Conservation (phyloP, 2,329 filamentous ascomycete species). For the Claviceps sp. region DNA sequence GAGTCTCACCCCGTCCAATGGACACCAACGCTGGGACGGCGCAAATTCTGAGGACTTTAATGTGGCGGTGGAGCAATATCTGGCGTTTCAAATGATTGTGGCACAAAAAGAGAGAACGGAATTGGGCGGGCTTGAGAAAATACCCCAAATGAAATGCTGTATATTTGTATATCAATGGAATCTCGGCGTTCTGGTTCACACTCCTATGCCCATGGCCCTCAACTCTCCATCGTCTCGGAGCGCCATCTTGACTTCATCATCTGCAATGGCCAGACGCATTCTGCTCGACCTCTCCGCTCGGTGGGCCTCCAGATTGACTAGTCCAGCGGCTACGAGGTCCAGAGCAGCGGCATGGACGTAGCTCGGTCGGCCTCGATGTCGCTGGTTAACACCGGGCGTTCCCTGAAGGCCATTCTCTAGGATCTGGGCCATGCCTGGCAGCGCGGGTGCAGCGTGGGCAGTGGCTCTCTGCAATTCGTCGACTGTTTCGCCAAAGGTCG, state of each 20-base stretch:
- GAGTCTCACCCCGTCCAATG: slow-evolving; percentile 88
- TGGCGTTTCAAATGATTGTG: not conserved
- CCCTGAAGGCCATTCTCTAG: slow-evolving; percentile 18
- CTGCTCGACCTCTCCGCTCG: slow-evolving; percentile 78
- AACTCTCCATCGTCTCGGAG: slow-evolving; percentile 81
- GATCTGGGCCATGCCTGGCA: slow-evolving; percentile 24
- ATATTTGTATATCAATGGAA: slow-evolving; percentile 14
- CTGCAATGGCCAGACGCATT: slow-evolving; percentile 70
- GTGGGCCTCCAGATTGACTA: slow-evolving; percentile 71
- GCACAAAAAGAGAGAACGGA: not conserved
- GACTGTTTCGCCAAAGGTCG: slow-evolving; percentile 75
- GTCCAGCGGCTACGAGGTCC: slow-evolving; percentile 74
- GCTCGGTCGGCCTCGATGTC: slow-evolving; percentile 19
- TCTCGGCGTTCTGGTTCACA: slow-evolving; percentile 11
- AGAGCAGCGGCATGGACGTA: slow-evolving; percentile 58
- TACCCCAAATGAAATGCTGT: slow-evolving; percentile 3
- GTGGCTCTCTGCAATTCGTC: slow-evolving; percentile 49
- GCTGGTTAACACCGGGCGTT: slow-evolving; percentile 15
- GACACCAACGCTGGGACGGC: slow-evolving; percentile 67
- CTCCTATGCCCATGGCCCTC: slow-evolving; percentile 56
- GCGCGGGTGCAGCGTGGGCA: slow-evolving; percentile 20
- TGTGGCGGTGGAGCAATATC: not conserved
- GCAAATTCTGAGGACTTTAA: slow-evolving; percentile 47
- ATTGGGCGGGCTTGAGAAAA: not conserved
- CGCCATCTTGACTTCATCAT: slow-evolving; percentile 82